These are phyloP conservation scores for Phaeodactylum tricornutum DNA, from an alignment of 108 stramenopile genomes.

Conservation along the genomic window DNA sequence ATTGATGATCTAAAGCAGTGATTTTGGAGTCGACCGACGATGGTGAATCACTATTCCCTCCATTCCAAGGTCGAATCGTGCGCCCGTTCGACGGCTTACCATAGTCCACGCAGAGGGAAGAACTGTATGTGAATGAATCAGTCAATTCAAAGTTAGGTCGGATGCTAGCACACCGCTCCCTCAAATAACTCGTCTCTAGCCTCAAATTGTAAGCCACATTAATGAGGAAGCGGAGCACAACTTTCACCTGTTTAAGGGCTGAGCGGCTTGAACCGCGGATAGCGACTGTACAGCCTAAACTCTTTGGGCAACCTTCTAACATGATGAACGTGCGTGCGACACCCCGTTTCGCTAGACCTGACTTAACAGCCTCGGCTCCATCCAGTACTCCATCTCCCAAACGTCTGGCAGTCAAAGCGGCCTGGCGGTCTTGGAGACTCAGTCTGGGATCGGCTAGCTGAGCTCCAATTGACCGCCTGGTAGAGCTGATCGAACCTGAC, in stretches of 20 bases:
- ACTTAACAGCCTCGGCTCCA: constrained; percentile 69
- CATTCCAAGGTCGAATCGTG: constrained; percentile 80
- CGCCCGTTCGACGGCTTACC: constrained; percentile 50
- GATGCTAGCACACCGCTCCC: constrained; percentile 74
- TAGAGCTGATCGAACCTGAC: background rate
- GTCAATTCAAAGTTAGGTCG: constrained; percentile 33
- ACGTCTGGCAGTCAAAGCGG: constrained; percentile 61
- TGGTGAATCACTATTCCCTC: constrained; percentile 53
- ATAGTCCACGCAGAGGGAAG: constrained; percentile 74
- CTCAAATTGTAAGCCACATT: constrained; percentile 88
- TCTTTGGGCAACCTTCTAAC: constrained; percentile 88
- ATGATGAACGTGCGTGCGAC: constrained; percentile 71
- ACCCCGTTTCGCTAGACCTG: constrained; percentile 73
- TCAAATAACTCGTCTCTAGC: constrained; percentile 84
- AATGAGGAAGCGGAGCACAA: constrained; percentile 75
- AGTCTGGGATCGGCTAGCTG: constrained; percentile 32
- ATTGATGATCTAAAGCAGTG: constrained; percentile 82
- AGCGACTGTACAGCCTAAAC: constrained; percentile 85
- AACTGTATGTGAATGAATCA: constrained; percentile 37
- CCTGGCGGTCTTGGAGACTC: constrained; percentile 58
- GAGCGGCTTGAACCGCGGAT: constrained; percentile 73
- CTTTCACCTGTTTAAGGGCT: constrained; percentile 83
- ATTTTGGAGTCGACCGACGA: constrained; percentile 55
- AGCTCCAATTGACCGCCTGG: constrained; percentile 17
- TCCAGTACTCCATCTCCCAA: constrained; percentile 72